Evolutionary conservation across 2,329 filamentous ascomycete genomes (phyloP).

Genomic region (Epichloe festucae): DNA sequence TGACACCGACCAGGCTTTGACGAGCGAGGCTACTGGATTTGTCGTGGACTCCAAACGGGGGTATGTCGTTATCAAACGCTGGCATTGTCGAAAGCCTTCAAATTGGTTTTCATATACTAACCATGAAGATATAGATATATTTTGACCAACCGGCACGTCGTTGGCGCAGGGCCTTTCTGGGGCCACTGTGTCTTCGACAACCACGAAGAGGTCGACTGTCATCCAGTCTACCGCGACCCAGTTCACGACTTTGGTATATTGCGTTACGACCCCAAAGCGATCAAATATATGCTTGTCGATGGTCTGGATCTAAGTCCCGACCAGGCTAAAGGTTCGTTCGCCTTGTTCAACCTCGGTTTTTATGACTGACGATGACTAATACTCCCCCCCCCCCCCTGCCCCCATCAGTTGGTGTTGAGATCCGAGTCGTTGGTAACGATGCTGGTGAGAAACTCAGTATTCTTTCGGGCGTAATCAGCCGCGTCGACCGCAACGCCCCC

Average conservation of each 20-base stretch:
- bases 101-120: background rate
- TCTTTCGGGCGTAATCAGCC: slow-evolving; percentile 90
- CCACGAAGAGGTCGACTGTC: slow-evolving; percentile 91
- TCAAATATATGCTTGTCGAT: slow-evolving; percentile 91
- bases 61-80: slow-evolving; percentile 27
- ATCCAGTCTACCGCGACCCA: slow-evolving; percentile 92
- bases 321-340: slow-evolving; percentile 50
- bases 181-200: slow-evolving; percentile 98
- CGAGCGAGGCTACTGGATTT: slow-evolving; percentile 93
- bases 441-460: slow-evolving; percentile 98
- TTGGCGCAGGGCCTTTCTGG: slow-evolving; percentile 92
- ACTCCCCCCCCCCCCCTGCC: background rate
- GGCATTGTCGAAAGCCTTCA: background rate
- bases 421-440: slow-evolving; percentile 95
- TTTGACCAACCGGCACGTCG: slow-evolving; percentile 82
- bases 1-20: slow-evolving; percentile 88
- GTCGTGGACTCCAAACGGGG: slow-evolving; percentile 91
- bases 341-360: background rate
- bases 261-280: slow-evolving; percentile 85
- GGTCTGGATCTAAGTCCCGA: slow-evolving; percentile 74
- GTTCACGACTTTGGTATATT: slow-evolving; percentile 98
- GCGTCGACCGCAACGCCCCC: slow-evolving; percentile 93
- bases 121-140: slow-evolving; percentile 45
- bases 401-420: slow-evolving; percentile 72
- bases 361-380: slow-evolving; percentile 8